Base-by-base conservation (phyloP, 1,284 basidiomycete species). In the Naganishia albida region DNA sequence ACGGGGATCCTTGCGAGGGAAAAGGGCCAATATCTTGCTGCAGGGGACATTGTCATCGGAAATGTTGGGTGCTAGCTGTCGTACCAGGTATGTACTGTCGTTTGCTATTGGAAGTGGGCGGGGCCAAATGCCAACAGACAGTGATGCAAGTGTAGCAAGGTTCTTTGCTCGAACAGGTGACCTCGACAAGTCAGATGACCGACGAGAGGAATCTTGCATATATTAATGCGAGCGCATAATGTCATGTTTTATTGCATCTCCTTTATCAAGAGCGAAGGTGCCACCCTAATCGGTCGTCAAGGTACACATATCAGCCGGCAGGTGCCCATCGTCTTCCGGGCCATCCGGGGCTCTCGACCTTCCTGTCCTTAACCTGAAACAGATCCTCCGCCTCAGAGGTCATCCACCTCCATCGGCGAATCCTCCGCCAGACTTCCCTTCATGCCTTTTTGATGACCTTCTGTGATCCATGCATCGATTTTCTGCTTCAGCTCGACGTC, bases 401-500 rank as follows among this genome's bases (percentile, higher is more conserved):
- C 57, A 42, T 60, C 57, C 6, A 60, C 57, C 46, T 60, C 57
- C 57, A 60, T 60, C 20, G 57, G 57, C 23, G 57, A 50, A n/a
- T 40, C 44, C 46, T 50, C 46, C 40, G 57, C 57, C 34, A 60
- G 39, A 39, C 46, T 60, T 38, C 57, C 57, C 57, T 50, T 60
- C 34, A 60, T 15, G 8, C 57, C 57, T 49, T 60, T 46, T 0
- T n/a, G 16, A 18, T 70, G 80, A 62, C 85, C 80, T 68, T 85
- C 85, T 0, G 77, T 73, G 28, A 87, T 72, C 77, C 87, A 88
- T 0, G 81, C 82, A 34, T 86, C 85, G 70, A 88, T 88, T 71
- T 81, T 82, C 16, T 81, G 82, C 73, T 87, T 88, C 62, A 88
- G 77, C 65, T 87, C 86, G 1, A 73, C 65, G 73, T 88, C 86